Percentiles rank a stretch among this genome's conserved stretches.
Conservation (phyloP, 257 asterid genomes). For the Primulina huaijiensis region DNA sequence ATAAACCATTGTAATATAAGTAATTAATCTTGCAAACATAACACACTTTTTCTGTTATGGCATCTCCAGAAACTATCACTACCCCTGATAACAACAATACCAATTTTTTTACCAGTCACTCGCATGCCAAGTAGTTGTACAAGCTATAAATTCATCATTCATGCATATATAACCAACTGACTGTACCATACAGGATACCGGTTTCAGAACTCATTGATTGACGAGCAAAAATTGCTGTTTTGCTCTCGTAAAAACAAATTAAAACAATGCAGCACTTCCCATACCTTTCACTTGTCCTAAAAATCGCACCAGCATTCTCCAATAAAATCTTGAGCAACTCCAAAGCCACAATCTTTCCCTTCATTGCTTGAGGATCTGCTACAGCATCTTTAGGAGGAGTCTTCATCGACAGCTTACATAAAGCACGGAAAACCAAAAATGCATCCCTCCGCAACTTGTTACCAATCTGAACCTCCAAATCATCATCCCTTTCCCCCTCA, state of each 20-base stretch:
- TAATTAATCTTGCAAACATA: not conserved
- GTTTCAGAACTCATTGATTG: conserved; percentile 7
- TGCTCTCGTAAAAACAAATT: conserved; percentile 11
- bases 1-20: not conserved
- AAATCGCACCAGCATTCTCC: conserved; percentile 97
- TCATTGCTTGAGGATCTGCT: conserved; percentile 88
- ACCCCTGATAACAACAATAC: conserved; percentile 8
- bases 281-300: conserved; percentile 98
- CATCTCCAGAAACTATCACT: not conserved
- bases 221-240: conserved; percentile 10
- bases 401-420: conserved; percentile 97
- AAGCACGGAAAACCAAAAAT: conserved; percentile 85
- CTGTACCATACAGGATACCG: not conserved
- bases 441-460: conserved; percentile 96
- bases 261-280: conserved; percentile 16
- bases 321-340: conserved; percentile 92
- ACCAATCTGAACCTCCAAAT: conserved; percentile 94
- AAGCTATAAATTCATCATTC: conserved; percentile 22
- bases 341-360: conserved; percentile 92
- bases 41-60: conserved; percentile 6
- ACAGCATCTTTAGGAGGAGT: conserved; percentile 93
- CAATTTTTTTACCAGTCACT: conserved; percentile 8
- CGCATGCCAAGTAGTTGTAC: conserved; percentile 7
- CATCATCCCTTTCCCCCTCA: conserved; percentile 90
- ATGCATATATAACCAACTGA: conserved; percentile 2